Conservation (phyloP, 2,329 filamentous ascomycete genomes). For the Malbranchea cinnamomea region DNA sequence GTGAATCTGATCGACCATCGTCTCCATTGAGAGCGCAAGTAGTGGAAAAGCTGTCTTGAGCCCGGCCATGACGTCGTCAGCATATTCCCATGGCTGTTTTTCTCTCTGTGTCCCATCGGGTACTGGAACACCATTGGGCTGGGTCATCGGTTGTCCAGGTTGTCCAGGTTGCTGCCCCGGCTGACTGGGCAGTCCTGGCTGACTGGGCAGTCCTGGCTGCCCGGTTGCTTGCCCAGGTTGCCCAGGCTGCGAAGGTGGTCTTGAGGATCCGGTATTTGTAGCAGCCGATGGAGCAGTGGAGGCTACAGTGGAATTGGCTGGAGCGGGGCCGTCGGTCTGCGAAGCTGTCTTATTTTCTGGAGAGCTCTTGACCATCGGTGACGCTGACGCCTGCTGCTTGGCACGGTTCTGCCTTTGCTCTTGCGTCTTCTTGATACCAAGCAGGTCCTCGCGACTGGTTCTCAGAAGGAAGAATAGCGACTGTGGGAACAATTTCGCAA, state of each 20-base stretch:
- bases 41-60: slow-evolving; percentile 96
- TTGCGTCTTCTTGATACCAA: slow-evolving; percentile 77
- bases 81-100: slow-evolving; percentile 76
- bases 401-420: slow-evolving; percentile 46
- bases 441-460: slow-evolving; percentile 87
- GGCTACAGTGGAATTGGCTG: slow-evolving; percentile 28
- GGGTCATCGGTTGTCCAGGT: not conserved
- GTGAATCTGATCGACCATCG: slow-evolving; percentile 97
- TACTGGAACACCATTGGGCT: not conserved
- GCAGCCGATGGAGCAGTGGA: too few species aligned
- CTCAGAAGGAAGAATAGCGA: slow-evolving; percentile 89
- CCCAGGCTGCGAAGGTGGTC: not conserved
- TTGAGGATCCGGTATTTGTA: slow-evolving; percentile 8
- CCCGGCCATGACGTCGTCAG: slow-evolving; percentile 86
- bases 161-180: slow-evolving; percentile 1
- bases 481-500: slow-evolving; percentile 92
- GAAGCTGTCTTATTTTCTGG: slow-evolving; percentile 13
- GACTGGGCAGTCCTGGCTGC: not conserved
- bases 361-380: slow-evolving; percentile 20
- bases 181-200: not conserved
- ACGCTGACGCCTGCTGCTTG: slow-evolving; percentile 45
- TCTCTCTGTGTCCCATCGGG: slow-evolving; percentile 26
- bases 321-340: slow-evolving; percentile 5
- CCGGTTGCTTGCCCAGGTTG: slow-evolving; percentile 3
- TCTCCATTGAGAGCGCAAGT: slow-evolving; percentile 94